Conservation (phyloP, 805 yeast species). For the Candida gorgasii region DNA sequence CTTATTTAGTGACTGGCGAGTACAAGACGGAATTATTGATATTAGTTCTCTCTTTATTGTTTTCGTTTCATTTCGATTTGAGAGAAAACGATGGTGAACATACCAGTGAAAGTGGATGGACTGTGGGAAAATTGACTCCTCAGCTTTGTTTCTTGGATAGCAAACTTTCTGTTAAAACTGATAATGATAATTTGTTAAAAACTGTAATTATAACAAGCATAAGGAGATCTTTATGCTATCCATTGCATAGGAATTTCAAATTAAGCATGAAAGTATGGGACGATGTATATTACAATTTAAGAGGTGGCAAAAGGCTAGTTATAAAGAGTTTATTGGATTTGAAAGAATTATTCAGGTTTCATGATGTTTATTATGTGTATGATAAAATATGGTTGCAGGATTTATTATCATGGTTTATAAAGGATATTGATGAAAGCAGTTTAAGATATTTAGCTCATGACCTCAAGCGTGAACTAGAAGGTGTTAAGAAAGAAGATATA, state of each 20-base stretch:
- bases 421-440: constrained; percentile 59
- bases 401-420: constrained; percentile 69
- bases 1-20: constrained; percentile 55
- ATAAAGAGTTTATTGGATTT: constrained; percentile 59
- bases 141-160: constrained; percentile 73
- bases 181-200: constrained; percentile 39
- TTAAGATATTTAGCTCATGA: constrained; percentile 69
- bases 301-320: constrained; percentile 69
- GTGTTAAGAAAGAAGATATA: constrained; percentile 45
- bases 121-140: constrained; percentile 83
- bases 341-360: constrained; percentile 75
- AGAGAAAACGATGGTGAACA: constrained; percentile 71
- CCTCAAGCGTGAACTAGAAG: constrained; percentile 44
- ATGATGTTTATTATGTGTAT: constrained; percentile 83
- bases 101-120: constrained; percentile 91
- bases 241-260: constrained; percentile 72
- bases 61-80: constrained; percentile 72
- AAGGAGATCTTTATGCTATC: constrained; percentile 75
- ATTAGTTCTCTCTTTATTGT: constrained; percentile 65
- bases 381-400: constrained; percentile 77
- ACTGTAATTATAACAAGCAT: constrained; percentile 61
- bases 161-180: constrained; percentile 39
- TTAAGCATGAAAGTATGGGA: constrained; percentile 67
- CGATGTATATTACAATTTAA: constrained; percentile 64
- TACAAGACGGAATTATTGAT: constrained; percentile 54